Conservation (phyloP, 1,139 yeast genomes). For the Blastobotrys illinoisensis region DNA sequence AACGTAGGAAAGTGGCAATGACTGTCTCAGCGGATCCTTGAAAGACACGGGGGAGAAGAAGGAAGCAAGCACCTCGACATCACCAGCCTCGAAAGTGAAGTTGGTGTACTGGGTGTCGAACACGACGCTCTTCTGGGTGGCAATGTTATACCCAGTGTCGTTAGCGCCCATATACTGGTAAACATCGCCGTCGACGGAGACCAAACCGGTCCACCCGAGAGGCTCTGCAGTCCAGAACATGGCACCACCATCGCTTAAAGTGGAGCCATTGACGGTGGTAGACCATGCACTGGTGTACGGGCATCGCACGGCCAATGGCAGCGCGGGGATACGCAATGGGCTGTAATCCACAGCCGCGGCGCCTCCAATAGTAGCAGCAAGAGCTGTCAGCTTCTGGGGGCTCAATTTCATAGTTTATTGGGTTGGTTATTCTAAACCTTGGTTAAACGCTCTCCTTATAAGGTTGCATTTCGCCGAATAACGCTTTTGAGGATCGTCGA, state of each 20-base stretch:
- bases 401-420: background rate
- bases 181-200: conserved; percentile 3
- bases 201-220: conserved; percentile 8
- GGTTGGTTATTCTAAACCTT: background rate
- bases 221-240: conserved; percentile 7
- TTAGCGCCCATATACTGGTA: conserved; percentile 6
- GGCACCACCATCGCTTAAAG: conserved; percentile 5
- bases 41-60: conserved; percentile 7
- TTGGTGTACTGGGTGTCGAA: conserved; percentile 7
- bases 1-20: conserved; percentile 6
- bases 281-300: conserved; percentile 10
- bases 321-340: conserved; percentile 7
- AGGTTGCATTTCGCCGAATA: background rate
- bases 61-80: conserved; percentile 2
- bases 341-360: conserved; percentile 1
- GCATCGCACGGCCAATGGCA: conserved; percentile 10
- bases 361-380: background rate
- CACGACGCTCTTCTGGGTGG: conserved; percentile 1
- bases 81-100: conserved; percentile 4
- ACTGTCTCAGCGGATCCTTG: conserved; percentile 3
- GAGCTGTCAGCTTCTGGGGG: background rate
- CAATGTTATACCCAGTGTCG: background rate
- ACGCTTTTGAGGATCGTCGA: background rate
- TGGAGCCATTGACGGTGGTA: conserved; percentile 1
- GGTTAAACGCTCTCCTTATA: background rate